Conservation (phyloP, 179 eudicot species). For the Spergularia azorica region DNA sequence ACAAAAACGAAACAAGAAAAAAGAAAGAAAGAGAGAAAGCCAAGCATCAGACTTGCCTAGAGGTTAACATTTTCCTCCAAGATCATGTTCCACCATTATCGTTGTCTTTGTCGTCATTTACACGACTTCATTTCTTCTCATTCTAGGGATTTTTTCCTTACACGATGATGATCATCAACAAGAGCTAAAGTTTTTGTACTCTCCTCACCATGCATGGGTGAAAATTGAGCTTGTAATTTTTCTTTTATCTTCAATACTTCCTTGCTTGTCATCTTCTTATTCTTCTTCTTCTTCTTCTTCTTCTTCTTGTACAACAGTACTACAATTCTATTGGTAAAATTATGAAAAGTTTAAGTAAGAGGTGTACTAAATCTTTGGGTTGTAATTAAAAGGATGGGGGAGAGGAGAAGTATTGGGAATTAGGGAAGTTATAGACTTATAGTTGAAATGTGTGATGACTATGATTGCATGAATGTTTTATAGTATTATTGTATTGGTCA, state of each 20-base stretch:
- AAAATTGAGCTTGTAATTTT: constrained; percentile 12
- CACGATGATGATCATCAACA: constrained; percentile 12
- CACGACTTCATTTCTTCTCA: not conserved
- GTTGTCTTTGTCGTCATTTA: constrained; percentile 14
- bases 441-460: no score
- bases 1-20: not conserved
- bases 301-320: not conserved
- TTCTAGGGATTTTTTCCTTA: not conserved
- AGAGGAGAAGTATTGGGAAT: constrained; percentile 4
- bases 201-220: constrained; percentile 1
- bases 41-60: constrained; percentile 60
- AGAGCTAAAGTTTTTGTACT: not conserved
- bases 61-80: constrained; percentile 37
- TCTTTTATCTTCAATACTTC: not conserved
- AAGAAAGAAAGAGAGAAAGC: constrained; percentile 29
- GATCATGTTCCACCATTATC: constrained; percentile 19
- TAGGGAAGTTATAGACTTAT: not conserved
- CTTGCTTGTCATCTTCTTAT: constrained; percentile 2
- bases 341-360: not conserved
- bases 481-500: constrained; percentile 24
- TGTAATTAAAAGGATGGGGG: not conserved
- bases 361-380: not conserved
- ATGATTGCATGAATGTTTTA: no score
- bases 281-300: not conserved
- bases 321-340: not conserved